Evolutionary conservation across 805 yeast genomes (phyloP).

Genomic region (Pichia manshurica): DNA sequence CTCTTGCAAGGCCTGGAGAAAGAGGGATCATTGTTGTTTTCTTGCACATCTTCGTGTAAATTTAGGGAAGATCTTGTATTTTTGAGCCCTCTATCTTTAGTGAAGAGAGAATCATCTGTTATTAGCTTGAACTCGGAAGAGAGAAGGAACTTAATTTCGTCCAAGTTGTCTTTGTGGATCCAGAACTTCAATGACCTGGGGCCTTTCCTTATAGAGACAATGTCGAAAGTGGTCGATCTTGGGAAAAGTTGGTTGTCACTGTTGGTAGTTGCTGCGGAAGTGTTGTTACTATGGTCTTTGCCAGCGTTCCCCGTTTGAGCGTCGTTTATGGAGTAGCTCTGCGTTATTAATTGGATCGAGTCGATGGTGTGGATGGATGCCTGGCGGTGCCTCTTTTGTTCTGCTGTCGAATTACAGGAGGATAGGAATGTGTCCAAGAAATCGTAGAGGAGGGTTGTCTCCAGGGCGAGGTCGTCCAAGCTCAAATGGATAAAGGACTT

Average conservation of each 20-base stretch:
- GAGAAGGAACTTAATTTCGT: conserved; percentile 45
- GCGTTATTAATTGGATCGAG: conserved; percentile 18
- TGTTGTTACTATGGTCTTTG: neutral
- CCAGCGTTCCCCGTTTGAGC: neutral
- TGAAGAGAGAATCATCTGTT: conserved; percentile 29
- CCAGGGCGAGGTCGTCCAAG: conserved; percentile 55
- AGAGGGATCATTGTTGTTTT: neutral
- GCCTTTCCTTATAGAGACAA: conserved; percentile 32
- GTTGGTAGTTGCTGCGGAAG: neutral
- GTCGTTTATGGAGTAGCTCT: conserved; percentile 1
- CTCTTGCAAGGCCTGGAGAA: neutral
- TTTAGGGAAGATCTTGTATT: conserved; percentile 18
- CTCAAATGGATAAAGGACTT: conserved; percentile 58
- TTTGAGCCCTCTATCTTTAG: conserved; percentile 19
- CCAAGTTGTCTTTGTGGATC: conserved; percentile 56
- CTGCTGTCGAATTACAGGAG: neutral
- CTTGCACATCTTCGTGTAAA: conserved; percentile 2
- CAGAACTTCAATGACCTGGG: conserved; percentile 38
- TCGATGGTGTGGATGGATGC: conserved; percentile 21
- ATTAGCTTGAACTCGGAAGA: conserved; percentile 38
- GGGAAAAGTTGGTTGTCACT: conserved; percentile 14
- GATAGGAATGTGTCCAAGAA: conserved; percentile 31
- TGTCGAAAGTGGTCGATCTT: conserved; percentile 32
- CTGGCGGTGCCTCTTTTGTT: conserved; percentile 3
- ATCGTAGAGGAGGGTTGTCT: conserved; percentile 50